A percentile compares a stretch with the other conserved stretches of the same genome.
These are phyloP conservation scores for Arctium minus DNA, from an alignment of 129 eudicot genomes.

Conservation along the genomic window DNA sequence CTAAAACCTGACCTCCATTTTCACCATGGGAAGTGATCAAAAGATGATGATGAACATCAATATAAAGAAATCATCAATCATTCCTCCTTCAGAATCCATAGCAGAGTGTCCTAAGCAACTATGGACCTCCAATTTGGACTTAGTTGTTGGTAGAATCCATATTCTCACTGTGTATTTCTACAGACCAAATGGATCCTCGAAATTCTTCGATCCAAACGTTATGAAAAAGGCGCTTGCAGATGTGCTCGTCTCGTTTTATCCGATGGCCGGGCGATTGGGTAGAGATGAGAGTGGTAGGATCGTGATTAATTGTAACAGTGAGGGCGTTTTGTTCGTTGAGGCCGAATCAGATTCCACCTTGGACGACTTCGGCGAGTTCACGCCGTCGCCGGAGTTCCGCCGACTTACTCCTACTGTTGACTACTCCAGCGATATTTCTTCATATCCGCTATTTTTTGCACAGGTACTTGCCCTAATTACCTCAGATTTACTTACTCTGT, in stretches of 20 bases:
- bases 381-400: conserved; percentile 23
- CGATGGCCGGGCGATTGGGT: conserved; percentile 32
- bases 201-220: conserved; percentile 24
- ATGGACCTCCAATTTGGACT: conserved; percentile 52
- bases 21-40: conserved; percentile 14
- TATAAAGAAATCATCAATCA: conserved; percentile 34
- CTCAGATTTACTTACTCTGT: background rate
- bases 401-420: conserved; percentile 32
- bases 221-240: conserved; percentile 33
- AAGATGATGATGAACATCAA: conserved; percentile 27
- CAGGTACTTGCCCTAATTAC: conserved; percentile 29
- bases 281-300: conserved; percentile 23
- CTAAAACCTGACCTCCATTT: background rate
- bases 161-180: conserved; percentile 42
- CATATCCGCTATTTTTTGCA: conserved; percentile 32
- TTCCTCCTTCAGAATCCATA: conserved; percentile 29
- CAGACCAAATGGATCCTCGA: conserved; percentile 33
- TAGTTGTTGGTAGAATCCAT: conserved; percentile 39
- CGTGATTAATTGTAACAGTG: conserved; percentile 31
- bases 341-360: conserved; percentile 39
- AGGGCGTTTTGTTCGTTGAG: conserved; percentile 48
- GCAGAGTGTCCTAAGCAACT: conserved; percentile 21
- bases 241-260: conserved; percentile 30
- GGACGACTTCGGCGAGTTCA: conserved; percentile 44
- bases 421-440: conserved; percentile 39